Percentiles rank a stretch among this genome's conserved stretches.
Evolutionary conservation across 176 grass and related monocot genomes (phyloP).

Genomic region (Triticum urartu): DNA sequence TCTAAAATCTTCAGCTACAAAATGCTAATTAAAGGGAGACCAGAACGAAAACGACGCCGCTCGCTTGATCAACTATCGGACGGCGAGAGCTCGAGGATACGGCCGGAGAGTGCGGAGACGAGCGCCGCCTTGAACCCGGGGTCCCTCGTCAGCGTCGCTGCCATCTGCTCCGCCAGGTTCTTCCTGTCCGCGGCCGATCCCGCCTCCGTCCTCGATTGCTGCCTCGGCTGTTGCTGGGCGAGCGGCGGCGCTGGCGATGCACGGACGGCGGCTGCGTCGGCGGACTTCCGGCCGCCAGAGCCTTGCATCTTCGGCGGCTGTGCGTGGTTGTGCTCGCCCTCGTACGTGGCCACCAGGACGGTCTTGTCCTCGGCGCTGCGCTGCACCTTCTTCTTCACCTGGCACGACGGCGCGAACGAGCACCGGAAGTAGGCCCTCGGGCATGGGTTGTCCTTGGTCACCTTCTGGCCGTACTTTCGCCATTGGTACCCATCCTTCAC

Average conservation of each 20-base stretch:
- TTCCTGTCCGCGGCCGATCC: not conserved
- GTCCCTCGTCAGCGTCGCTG: slow-evolving; percentile 60
- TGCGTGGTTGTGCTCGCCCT: slow-evolving; percentile 85
- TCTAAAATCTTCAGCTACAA: not conserved
- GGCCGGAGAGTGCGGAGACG: slow-evolving; percentile 66
- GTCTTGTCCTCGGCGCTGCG: slow-evolving; percentile 67
- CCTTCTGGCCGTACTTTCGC: slow-evolving; percentile 97
- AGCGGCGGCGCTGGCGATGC: not conserved
- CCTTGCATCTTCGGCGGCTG: slow-evolving; percentile 38
- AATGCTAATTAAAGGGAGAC: not conserved
- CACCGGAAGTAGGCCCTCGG: slow-evolving; percentile 89
- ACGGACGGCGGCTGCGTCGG: not conserved
- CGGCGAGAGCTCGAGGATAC: slow-evolving; percentile 20
- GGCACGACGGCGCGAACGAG: slow-evolving; percentile 74
- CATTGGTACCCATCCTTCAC: slow-evolving; percentile 93
- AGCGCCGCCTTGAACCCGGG: slow-evolving; percentile 77
- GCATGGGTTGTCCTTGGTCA: slow-evolving; percentile 91
- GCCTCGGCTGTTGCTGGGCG: not conserved
- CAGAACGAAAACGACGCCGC: accelerated
- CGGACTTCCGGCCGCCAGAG: not conserved
- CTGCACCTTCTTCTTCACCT: slow-evolving; percentile 98
- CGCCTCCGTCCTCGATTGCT: not conserved
- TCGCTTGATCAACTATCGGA: not conserved
- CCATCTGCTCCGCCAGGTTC: slow-evolving; percentile 80
- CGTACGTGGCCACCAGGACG: slow-evolving; percentile 76